Base-by-base conservation (phyloP, 306 rosid species). In the Casuarina glauca region DNA sequence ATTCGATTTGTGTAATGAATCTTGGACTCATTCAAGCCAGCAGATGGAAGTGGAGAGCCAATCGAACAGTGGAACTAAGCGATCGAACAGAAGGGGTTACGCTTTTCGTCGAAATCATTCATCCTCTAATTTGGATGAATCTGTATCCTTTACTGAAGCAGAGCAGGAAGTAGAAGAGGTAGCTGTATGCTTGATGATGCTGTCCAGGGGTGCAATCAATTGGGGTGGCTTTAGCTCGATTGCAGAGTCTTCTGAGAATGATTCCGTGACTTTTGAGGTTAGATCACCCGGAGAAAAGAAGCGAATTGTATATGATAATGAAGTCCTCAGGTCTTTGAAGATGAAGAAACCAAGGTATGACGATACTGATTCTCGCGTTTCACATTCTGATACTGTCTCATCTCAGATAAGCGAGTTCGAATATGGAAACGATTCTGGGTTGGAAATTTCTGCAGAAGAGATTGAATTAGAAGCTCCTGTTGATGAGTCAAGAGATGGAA, bases 11-110 rank as follows among this genome's bases (percentile, higher is more conserved):
- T 58, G 36, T 17, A 46, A 64, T 32, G 78, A 70, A 76, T 73
- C 75, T 35, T 13, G 60, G 46, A 20, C 52, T 36, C 19, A 13
- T 73, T 36, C 72, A 68, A 46, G 67, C 8, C 54, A 20, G 67
- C 79, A 76, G 77, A 83, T 50, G 20, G 16, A 74, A 17, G 6
- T 3, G 17, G 77, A 69, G 35, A 55, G 17, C 70, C 79, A 67
- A 42, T 75, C 66, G 26, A 49, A 69, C 20, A 36, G 75, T 74
- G 85, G 75, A 78, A 78, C 38, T 12, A 86, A 86, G 66, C 61
- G 91, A 74, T 88, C 91, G 45, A 75, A 76, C 63, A 82, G 89
- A 79, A 69, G 45, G 36, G 64, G 91, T 82, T 76, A 77, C 74
- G 79, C 70, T 70, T 20, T 43, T 20, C 66, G 52, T 74, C 63